Evolutionary conservation across 257 asterid genomes (phyloP).

Genomic region (Verbascum thapsus): DNA sequence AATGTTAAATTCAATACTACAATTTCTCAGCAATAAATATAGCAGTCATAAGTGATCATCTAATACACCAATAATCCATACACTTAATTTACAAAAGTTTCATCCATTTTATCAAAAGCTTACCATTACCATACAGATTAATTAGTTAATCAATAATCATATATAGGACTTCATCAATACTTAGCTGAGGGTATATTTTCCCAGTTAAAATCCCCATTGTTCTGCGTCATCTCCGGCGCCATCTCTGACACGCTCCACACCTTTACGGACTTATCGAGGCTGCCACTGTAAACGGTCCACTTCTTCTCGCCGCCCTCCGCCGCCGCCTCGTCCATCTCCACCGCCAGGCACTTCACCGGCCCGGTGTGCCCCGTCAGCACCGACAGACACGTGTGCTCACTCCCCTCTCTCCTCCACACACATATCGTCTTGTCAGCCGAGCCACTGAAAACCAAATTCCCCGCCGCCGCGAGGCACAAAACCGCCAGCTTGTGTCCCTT

Average conservation of each 20-base stretch:
- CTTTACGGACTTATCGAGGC: constrained; percentile 77
- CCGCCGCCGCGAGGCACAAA: constrained; percentile 63
- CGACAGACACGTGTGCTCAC: no score
- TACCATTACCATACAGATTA: background rate
- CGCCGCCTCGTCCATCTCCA: constrained; percentile 52
- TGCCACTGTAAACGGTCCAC: constrained; percentile 81
- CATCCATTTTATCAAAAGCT: no score
- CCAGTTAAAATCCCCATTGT: constrained; percentile 45
- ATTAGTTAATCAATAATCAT: no score
- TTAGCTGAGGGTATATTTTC: constrained; percentile 57
- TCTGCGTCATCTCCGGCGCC: constrained; percentile 50
- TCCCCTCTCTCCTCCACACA: constrained; percentile 69
- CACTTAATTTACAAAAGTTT: constrained; percentile 1
- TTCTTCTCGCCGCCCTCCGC: constrained; percentile 34
- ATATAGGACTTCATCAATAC: no score
- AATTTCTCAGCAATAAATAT: background rate
- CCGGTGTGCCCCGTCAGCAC: constrained; percentile 79
- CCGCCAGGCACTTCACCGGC: constrained; percentile 81
- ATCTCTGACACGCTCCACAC: constrained; percentile 82
- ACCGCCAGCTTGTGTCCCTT: constrained; percentile 84
- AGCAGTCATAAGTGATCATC: background rate
- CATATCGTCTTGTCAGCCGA: constrained; percentile 79
- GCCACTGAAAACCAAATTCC: constrained; percentile 65
- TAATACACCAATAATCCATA: constrained; percentile 14
- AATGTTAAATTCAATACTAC: background rate